Conservation (phyloP, 108 stramenopile genomes). For the Nannochloropsis gaditana region DNA sequence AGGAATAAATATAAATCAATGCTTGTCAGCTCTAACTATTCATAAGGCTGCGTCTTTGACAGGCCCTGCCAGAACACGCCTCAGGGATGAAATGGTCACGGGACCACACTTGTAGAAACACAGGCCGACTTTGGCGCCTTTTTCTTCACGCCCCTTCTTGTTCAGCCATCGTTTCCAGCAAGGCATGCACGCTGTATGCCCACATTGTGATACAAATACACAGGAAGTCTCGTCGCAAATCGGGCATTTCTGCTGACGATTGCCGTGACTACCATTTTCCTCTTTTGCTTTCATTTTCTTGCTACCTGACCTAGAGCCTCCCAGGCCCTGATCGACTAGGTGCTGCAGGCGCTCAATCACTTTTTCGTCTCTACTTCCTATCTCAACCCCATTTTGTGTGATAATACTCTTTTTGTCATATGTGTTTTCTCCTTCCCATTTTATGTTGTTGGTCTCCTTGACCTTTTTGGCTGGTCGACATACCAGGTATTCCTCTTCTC, state of each 20-base stretch:
- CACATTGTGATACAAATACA: neutral
- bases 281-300: neutral
- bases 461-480: neutral
- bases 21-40: neutral
- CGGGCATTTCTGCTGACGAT: neutral
- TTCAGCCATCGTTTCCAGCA: slow-evolving; percentile 10
- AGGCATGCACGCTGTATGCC: slow-evolving; percentile 15
- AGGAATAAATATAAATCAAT: too few relatives aligned
- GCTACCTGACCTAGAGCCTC: neutral
- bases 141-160: neutral
- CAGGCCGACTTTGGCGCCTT: neutral
- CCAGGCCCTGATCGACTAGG: neutral
- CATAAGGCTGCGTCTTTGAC: neutral
- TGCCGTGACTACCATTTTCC: neutral
- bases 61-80: slow-evolving; percentile 14
- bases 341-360: slow-evolving; percentile 17
- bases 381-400: neutral
- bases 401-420: too few relatives aligned
- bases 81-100: neutral
- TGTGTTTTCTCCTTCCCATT: too few relatives aligned
- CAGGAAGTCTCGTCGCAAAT: neutral
- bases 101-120: slow-evolving; percentile 15
- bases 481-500: neutral
- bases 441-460: neutral
- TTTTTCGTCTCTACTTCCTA: neutral